Evolutionary conservation across 2,329 filamentous ascomycete genomes (phyloP), one percentile per base, ranked within the genome.

Genomic region (Sporothrix pallida): DNA sequence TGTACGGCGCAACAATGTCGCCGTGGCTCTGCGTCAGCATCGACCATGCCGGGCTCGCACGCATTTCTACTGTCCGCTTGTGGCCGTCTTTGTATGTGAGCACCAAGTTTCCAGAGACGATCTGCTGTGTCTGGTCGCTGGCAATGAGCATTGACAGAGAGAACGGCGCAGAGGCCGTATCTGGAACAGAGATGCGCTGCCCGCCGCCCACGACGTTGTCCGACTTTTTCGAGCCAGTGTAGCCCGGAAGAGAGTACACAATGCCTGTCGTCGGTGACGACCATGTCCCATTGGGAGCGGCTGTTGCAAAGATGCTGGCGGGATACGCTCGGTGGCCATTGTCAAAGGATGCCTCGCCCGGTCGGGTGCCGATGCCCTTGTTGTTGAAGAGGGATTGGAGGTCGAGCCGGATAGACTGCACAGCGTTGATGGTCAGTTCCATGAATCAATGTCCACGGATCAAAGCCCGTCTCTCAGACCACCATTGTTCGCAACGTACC

Each of bases 311-410:
- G 13, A 4, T 6, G 3, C 26, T 48, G 13, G 79, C 79, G 7
- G 84, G 83, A 73, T 83, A 86, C 0, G 84, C 84, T 68, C 85
- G 81, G 58, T 82, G 81, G 2, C 82, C 75, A 1, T 74, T 76
- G 72, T 86, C 83, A 73, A 86, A 85, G n/a, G 82, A 79, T 0
- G 85, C 82, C 76, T 86, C 83, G 1, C 84, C 84, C 0, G 85
- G 82, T 13, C 79, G 79, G 0, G 80, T 80, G 2, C 84, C 84
- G 74, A 87, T 86, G 1, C 79, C 85, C 72, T 84, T 85, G 77
- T 86, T 86, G 79, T 87, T 86, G 78, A 83, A 84, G 58, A 81
- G 80, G 0, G 78, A 20, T 0, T 79, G 77, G 26, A 86, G 76
- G 13, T 82, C 78, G 2, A 83, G 62, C 0, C 77, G 78, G 8